phyloP scores from a whole-genome alignment of 345 rosid species.

The Hevea brasiliensis region DNA sequence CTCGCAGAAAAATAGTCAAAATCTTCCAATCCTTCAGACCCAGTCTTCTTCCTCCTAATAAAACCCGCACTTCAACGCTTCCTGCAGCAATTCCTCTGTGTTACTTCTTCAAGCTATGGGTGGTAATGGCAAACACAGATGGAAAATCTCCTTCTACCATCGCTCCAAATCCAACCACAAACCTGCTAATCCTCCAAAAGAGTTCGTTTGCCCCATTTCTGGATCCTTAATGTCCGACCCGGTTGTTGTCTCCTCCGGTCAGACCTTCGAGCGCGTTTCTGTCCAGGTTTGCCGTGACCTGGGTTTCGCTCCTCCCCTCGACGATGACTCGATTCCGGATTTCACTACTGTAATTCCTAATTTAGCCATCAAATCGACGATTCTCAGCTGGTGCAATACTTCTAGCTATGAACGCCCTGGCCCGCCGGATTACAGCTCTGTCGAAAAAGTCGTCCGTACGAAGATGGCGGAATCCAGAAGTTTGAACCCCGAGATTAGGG shows the following conservation, averaged over 20 bases:
- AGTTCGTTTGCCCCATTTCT: slow-evolving; percentile 37
- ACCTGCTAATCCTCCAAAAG: slow-evolving; percentile 25
- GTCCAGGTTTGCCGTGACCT: slow-evolving; percentile 36
- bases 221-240: slow-evolving; percentile 42
- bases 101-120: slow-evolving; percentile 40
- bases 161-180: slow-evolving; percentile 22
- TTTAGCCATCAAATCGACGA: slow-evolving; percentile 29
- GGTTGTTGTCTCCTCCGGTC: slow-evolving; percentile 41
- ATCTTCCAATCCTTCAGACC: neutral
- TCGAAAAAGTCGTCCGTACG: slow-evolving; percentile 15
- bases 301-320: slow-evolving; percentile 20
- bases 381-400: slow-evolving; percentile 28
- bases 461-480: slow-evolving; percentile 10
- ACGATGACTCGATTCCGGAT: slow-evolving; percentile 19
- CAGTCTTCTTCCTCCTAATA: neutral
- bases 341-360: slow-evolving; percentile 31
- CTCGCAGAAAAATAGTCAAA: neutral
- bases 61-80: too few relatives aligned
- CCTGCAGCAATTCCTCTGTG: too few relatives aligned
- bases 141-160: slow-evolving; percentile 59
- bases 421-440: slow-evolving; percentile 25
- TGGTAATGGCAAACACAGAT: slow-evolving; percentile 55
- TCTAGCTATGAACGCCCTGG: slow-evolving; percentile 16
- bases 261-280: slow-evolving; percentile 40
- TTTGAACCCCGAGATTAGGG: slow-evolving; percentile 39